phyloP scores from a whole-genome alignment of 805 yeast species.

The Kuraishia molischiana region DNA sequence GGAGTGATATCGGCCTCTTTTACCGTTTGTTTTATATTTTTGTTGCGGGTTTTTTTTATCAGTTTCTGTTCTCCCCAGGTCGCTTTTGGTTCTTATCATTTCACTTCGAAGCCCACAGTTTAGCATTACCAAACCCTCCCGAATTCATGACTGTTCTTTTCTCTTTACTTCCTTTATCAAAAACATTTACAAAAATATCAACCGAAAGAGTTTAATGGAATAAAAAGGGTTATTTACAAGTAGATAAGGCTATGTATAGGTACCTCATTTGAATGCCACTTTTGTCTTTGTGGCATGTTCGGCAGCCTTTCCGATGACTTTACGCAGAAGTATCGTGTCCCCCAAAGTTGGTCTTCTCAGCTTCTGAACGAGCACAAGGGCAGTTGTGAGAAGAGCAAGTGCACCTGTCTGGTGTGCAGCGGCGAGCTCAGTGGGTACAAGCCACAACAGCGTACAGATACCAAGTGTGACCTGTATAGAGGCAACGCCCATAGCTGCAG shows the following conservation, averaged over 20 bases:
- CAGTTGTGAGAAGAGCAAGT: conserved; percentile 71
- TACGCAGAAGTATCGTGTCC: conserved; percentile 19
- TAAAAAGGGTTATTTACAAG: neutral
- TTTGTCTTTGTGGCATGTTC: conserved; percentile 1
- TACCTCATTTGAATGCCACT: neutral
- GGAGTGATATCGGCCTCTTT: no score
- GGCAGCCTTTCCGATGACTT: conserved; percentile 11
- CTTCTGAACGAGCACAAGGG: conserved; percentile 52
- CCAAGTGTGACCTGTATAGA: conserved; percentile 81
- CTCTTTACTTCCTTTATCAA: no score
- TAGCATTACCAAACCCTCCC: no score
- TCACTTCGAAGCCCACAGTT: no score
- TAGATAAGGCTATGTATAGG: no score
- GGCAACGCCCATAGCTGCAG: conserved; percentile 73
- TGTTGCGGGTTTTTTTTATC: no score
- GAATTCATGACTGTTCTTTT: no score
- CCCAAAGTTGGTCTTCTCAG: conserved; percentile 43
- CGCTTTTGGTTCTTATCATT: no score
- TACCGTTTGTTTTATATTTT: no score
- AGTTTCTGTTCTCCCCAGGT: no score
- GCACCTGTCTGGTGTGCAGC: conserved; percentile 98
- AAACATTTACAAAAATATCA: no score
- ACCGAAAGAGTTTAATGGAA: neutral
- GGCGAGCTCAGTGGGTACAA: conserved; percentile 89
- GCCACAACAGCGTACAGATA: conserved; percentile 70